Evolutionary conservation across 257 asterid species (phyloP), one percentile per base, ranked within the genome.

Genomic region (Verbascum thapsus): DNA sequence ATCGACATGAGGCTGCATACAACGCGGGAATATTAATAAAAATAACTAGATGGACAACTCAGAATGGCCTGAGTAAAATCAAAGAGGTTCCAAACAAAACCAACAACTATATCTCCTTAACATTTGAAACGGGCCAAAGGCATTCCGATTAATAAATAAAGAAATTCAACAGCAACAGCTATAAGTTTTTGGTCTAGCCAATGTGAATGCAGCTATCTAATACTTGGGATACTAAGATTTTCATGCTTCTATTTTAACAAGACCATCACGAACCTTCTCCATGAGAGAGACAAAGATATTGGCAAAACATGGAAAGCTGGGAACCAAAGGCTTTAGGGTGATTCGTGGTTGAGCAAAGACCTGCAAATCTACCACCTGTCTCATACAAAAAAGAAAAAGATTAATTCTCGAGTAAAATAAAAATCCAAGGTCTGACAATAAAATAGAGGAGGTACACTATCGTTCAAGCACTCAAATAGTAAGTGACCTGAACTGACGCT

Each of bases 241-340:
- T 23, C 9, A 11, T 54, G 13, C 49, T n/a, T n/a, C 22, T 58
- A 13, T 52, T 56, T 35, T 39, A 30, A 44, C 15, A 61, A 12
- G 16, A 34, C n/a, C 54, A 49, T 39, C 49, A 66, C 74, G 34
- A 52, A 83, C 88, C 91, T 84, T 81, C 64, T 81, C 91, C 91
- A 84, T 84, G 50, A 84, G 87, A 38, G 91, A 84, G 45, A 84
- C 84, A 19, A 7, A 64, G 53, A 84, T 81, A 23, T 76, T 81
- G 66, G 82, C 82, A 74, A 84, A 94, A 72, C 99, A 94, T 58
- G 99, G 99, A 80, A 94, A 94, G 78, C 97, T 90, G 63, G 99
- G 97, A 74, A 94, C 99, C 56, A 94, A 81, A 76, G 96, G 97
- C 88, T 87, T 94, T 15, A 94, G 74, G 67, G 99, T 90, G 72